Evolutionary conservation across 768 basidiomycete genomes (phyloP).

Genomic region (Boletus vermiculosoides): DNA sequence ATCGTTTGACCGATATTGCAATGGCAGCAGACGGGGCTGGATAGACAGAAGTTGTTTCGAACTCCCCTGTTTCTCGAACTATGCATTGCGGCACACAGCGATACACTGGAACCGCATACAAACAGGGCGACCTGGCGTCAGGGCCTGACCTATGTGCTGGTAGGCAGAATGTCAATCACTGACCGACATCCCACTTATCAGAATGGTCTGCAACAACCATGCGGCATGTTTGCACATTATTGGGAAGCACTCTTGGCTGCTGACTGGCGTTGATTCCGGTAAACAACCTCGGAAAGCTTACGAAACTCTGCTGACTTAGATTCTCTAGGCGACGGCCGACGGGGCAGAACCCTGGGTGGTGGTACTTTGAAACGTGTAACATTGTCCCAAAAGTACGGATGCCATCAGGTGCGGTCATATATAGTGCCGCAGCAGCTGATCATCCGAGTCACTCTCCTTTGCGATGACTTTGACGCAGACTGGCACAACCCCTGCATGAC

Average conservation of each 20-base stretch:
- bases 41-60: neutral
- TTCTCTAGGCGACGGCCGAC: neutral
- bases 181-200: neutral
- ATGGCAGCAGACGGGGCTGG: neutral
- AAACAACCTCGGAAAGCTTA: neutral
- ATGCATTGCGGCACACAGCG: neutral
- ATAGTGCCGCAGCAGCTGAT: neutral
- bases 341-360: neutral
- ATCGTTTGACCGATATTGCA: constrained; percentile 2
- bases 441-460: neutral
- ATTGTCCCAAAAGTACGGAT: neutral
- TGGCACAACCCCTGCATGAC: neutral
- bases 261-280: too few species aligned
- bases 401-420: neutral
- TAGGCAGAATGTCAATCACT: neutral
- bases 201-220: neutral
- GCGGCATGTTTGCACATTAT: neutral
- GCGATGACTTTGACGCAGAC: constrained; percentile 4
- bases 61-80: neutral
- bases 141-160: too few species aligned
- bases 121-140: neutral
- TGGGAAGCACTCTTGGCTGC: neutral
- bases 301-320: neutral
- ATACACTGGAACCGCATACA: neutral
- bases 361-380: neutral